phyloP scores from a whole-genome alignment of 2,329 filamentous ascomycete species.

The Parascedosporium putredinis region DNA sequence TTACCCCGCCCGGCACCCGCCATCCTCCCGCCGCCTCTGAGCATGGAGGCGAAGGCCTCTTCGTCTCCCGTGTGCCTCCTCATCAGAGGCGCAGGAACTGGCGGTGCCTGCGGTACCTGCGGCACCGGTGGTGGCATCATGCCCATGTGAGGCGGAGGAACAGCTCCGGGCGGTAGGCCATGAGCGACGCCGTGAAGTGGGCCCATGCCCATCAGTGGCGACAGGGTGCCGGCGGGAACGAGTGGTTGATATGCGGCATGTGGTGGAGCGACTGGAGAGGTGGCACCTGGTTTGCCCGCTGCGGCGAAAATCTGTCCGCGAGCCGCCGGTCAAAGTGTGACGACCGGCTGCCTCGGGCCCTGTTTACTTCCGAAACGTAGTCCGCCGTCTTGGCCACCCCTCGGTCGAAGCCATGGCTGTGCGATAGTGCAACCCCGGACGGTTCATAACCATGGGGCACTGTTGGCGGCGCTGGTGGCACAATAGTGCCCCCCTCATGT shows the following conservation, averaged over 20 bases:
- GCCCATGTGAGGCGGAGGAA: background rate
- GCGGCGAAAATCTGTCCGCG: conserved; percentile 8
- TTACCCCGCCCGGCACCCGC: background rate
- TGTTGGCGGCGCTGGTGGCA: background rate
- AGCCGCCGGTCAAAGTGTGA: conserved; percentile 6
- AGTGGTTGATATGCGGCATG: background rate
- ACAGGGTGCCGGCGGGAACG: background rate
- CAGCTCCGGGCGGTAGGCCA: too few relatives aligned
- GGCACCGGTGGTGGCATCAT: conserved; percentile 1
- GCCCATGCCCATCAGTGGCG: background rate
- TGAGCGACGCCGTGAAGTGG: background rate
- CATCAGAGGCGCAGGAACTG: background rate
- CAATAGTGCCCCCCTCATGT: conserved; percentile 3
- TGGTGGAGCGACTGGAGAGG: background rate
- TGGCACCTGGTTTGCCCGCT: background rate
- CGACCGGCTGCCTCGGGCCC: conserved; percentile 2
- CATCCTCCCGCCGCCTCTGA: background rate
- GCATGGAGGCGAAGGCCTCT: background rate
- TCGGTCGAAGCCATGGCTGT: conserved; percentile 6
- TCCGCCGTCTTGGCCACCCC: conserved; percentile 2
- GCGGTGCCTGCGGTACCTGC: background rate
- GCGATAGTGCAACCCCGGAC: background rate
- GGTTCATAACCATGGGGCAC: conserved; percentile 2
- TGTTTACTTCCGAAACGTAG: conserved; percentile 8
- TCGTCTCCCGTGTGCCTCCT: conserved; percentile 4